Conservation (phyloP, 1,284 basidiomycete genomes). For the Ustilago shanxiensis region DNA sequence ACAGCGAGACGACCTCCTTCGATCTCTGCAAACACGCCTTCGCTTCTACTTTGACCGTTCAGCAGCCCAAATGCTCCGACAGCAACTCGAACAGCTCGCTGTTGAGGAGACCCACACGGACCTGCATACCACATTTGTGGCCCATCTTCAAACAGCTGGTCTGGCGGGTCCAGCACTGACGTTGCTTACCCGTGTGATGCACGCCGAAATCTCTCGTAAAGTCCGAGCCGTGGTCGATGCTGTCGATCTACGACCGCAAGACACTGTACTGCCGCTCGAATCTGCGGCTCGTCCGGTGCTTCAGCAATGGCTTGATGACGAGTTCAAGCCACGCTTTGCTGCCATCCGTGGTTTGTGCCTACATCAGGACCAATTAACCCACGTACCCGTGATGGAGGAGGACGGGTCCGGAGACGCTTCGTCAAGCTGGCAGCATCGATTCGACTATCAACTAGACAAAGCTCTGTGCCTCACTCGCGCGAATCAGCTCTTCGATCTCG, state of each 20-base stretch:
- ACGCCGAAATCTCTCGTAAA: constrained; percentile 40
- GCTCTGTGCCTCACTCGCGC: constrained; percentile 53
- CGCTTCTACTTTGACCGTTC: constrained; percentile 19
- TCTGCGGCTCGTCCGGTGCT: constrained; percentile 33
- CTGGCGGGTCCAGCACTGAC: constrained; percentile 26
- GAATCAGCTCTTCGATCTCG: constrained; percentile 88
- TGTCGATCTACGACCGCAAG: constrained; percentile 22
- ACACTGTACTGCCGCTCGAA: constrained; percentile 35
- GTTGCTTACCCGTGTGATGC: constrained; percentile 36
- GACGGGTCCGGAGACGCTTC: constrained; percentile 8
- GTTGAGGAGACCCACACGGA: constrained; percentile 8
- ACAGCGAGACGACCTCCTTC: constrained; percentile 10
- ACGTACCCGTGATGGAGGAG: constrained; percentile 2
- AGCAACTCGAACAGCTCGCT: constrained; percentile 24
- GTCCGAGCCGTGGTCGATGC: constrained; percentile 34
- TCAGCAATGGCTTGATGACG: constrained; percentile 39
- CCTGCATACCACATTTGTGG: constrained; percentile 23
- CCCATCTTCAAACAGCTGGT: constrained; percentile 25
- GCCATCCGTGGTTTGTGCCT: constrained; percentile 31
- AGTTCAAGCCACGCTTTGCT: constrained; percentile 38
- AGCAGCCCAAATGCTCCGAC: constrained; percentile 17
- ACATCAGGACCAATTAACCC: not conserved
- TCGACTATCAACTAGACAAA: constrained; percentile 56
- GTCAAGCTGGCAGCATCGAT: constrained; percentile 28
- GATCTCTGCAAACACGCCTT: constrained; percentile 24